These are phyloP conservation scores for Aspergillus indologenus DNA, from an alignment of 495 filamentous ascomycete genomes.

Conservation along the genomic window DNA sequence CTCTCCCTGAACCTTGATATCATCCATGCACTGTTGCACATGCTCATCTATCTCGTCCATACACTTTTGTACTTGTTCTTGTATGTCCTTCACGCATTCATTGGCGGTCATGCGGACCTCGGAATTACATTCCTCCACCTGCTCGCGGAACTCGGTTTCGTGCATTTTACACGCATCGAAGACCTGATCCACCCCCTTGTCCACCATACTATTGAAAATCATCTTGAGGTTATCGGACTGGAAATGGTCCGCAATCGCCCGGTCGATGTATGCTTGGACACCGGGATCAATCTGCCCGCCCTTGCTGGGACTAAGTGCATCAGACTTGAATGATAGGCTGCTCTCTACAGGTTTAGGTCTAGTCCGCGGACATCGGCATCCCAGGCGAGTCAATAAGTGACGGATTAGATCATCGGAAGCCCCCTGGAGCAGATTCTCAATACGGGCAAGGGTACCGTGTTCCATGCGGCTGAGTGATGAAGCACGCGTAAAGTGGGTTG, in stretches of 20 bases:
- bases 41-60: conserved; percentile 17
- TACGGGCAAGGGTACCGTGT: conserved; percentile 14
- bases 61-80: conserved; percentile 11
- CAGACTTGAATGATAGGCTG: conserved; percentile 11
- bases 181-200: conserved; percentile 9
- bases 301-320: conserved; percentile 10
- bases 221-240: no score
- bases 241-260: no score
- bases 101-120: conserved; percentile 18
- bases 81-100: conserved; percentile 19
- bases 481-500: conserved; percentile 19
- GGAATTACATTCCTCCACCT: conserved; percentile 19
- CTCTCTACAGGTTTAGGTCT: conserved; percentile 16
- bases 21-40: conserved; percentile 17
- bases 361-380: conserved; percentile 18
- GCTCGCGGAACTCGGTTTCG: conserved; percentile 20
- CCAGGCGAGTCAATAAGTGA: conserved; percentile 16
- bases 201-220: no score
- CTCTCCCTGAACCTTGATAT: conserved; percentile 11
- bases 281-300: conserved; percentile 15
- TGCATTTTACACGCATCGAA: conserved; percentile 17
- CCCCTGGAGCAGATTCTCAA: conserved; percentile 15
- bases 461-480: conserved; percentile 13
- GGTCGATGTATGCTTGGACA: conserved; percentile 16
- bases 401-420: conserved; percentile 16